Percentiles rank a stretch among this genome's conserved stretches.
Evolutionary conservation across 2,329 filamentous ascomycete genomes (phyloP).

Genomic region (Septoria linicola): DNA sequence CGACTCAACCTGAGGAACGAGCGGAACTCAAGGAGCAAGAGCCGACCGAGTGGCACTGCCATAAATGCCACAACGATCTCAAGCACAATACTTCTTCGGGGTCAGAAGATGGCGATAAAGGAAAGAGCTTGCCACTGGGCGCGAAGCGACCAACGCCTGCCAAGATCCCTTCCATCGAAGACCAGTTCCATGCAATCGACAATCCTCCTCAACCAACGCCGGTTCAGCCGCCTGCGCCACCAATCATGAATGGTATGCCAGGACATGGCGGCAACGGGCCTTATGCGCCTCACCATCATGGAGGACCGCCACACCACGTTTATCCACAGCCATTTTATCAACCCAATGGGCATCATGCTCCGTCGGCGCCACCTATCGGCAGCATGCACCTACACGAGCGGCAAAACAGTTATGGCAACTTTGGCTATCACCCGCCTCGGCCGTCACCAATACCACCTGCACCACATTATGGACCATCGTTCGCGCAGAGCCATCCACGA

Average conservation of each 20-base stretch:
- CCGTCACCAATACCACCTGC: slow-evolving; percentile 21
- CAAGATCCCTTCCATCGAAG: slow-evolving; percentile 24
- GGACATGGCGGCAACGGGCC: slow-evolving; percentile 21
- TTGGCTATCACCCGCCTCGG: slow-evolving; percentile 20
- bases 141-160: slow-evolving; percentile 25
- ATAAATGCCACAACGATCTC: slow-evolving; percentile 51
- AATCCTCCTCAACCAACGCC: slow-evolving; percentile 25
- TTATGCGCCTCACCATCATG: slow-evolving; percentile 11
- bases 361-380: slow-evolving; percentile 11
- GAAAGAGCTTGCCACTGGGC: slow-evolving; percentile 32
- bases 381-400: slow-evolving; percentile 28
- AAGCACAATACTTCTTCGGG: slow-evolving; percentile 41
- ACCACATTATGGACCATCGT: slow-evolving; percentile 18
- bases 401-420: slow-evolving; percentile 25
- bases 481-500: slow-evolving; percentile 18
- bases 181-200: slow-evolving; percentile 34
- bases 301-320: slow-evolving; percentile 25
- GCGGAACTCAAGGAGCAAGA: slow-evolving; percentile 11
- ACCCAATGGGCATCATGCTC: slow-evolving; percentile 30
- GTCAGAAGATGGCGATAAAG: slow-evolving; percentile 31
- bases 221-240: slow-evolving; percentile 17
- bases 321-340: slow-evolving; percentile 30
- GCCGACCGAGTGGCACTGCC: slow-evolving; percentile 43
- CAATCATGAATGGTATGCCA: slow-evolving; percentile 17
- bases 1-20: slow-evolving; percentile 18